Evolutionary conservation across 805 yeast species (phyloP).

Genomic region (Wickerhamiella sergipiensis): DNA sequence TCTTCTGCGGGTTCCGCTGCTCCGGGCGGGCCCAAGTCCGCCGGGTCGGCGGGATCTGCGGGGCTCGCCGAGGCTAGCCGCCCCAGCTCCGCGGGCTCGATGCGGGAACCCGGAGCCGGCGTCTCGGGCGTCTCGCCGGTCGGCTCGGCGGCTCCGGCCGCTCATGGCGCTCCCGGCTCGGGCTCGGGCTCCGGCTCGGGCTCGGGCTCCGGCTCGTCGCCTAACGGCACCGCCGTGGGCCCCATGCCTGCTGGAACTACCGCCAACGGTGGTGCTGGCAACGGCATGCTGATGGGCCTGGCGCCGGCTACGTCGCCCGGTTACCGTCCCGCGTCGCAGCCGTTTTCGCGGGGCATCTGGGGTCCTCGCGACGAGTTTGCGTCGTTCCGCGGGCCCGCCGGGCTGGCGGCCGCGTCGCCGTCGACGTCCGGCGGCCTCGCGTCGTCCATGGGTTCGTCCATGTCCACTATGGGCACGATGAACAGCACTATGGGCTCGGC

Average conservation of each 20-base stretch:
- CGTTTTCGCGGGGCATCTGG: slow-evolving; percentile 1
- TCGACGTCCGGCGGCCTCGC: neutral
- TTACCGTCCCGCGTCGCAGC: neutral
- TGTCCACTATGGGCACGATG: neutral
- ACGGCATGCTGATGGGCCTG: neutral
- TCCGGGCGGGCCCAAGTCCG: slow-evolving; percentile 1
- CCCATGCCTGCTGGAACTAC: slow-evolving; percentile 2
- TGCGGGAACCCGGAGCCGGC: neutral
- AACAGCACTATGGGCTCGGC: neutral
- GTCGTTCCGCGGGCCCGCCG: neutral
- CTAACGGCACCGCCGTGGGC: slow-evolving; percentile 6
- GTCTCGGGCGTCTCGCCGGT: neutral
- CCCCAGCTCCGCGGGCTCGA: neutral
- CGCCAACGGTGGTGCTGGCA: neutral
- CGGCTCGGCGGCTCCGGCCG: neutral
- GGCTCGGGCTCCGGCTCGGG: slow-evolving; percentile 9
- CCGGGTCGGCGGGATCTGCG: slow-evolving; percentile 4
- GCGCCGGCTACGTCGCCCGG: neutral
- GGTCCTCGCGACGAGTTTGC: slow-evolving; percentile 1
- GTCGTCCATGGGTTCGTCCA: neutral
- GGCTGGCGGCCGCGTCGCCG: neutral
- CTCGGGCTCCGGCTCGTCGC: slow-evolving; percentile 7
- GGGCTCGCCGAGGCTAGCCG: neutral
- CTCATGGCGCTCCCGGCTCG: slow-evolving; percentile 3
- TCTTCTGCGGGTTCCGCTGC: neutral